Conservation (phyloP, 129 eudicot species). For the Heracleum sosnowskyi region DNA sequence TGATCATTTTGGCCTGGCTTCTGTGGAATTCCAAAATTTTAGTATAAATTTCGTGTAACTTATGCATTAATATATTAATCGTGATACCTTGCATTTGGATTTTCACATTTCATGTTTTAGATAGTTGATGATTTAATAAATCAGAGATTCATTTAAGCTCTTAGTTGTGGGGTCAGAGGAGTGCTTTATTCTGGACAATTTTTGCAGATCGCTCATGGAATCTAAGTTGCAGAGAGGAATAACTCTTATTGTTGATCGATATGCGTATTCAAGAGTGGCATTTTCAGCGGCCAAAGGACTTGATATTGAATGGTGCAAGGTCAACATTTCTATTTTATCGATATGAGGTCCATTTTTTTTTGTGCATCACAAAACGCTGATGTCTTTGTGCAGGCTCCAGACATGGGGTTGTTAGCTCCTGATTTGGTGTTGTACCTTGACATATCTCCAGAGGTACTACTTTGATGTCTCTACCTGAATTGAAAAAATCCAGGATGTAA, state of each 20-base stretch:
- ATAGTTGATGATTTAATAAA: not conserved
- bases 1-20: not conserved
- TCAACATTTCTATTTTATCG: slow-evolving; percentile 9
- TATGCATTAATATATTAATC: not conserved
- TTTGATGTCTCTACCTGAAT: not conserved
- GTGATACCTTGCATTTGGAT: not conserved
- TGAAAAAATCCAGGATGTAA: not conserved
- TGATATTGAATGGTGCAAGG: slow-evolving; percentile 45
- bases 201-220: slow-evolving; percentile 74
- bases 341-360: not conserved
- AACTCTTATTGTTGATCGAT: slow-evolving; percentile 74
- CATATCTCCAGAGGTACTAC: slow-evolving; percentile 79
- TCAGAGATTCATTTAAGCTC: not conserved
- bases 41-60: not conserved
- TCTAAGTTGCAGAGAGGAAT: slow-evolving; percentile 71
- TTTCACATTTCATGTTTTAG: not conserved
- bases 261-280: slow-evolving; percentile 28
- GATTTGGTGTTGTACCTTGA: slow-evolving; percentile 89
- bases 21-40: not conserved
- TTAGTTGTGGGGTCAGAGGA: slow-evolving; percentile 4
- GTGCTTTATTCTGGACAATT: slow-evolving; percentile 2
- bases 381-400: slow-evolving; percentile 17
- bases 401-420: slow-evolving; percentile 84
- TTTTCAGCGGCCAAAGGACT: slow-evolving; percentile 23
- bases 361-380: not conserved